Evolutionary conservation across 768 basidiomycete species (phyloP), one percentile per base, ranked within the genome.

Genomic region (Podaxis pistillaris): DNA sequence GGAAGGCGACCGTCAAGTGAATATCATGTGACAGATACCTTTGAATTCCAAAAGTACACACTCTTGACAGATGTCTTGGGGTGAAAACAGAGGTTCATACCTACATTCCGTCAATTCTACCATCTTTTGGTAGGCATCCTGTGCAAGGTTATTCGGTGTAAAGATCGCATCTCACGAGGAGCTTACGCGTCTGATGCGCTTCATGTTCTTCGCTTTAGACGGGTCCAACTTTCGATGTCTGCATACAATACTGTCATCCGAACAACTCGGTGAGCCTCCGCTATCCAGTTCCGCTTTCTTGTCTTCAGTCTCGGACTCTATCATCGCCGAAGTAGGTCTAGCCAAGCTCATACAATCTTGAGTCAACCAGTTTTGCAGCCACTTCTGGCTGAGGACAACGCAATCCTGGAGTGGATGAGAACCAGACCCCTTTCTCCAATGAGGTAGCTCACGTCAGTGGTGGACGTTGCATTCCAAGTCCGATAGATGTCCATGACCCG

Each of bases 181-280:
- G 66, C 70, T 46, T 52, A 90, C 90, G 69, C 76, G 71, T 26
- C 76, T 80, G 46, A 95, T 81, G 54, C 87, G 81, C 69, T 93
- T 94, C 85, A 94, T 88, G 64, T 82, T 74, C 49, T 69, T 67
- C 3, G 82, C 80, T 69, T 84, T 87, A 24, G 66, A 67, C 11
- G 91, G 91, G 72, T 91, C 81, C 40, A 93, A 77, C 22, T 67
- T 71, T 3, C 81, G 81, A 70, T 95, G 93, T 19, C 66, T 66
- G 65, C 93, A 95, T 7, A 84, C 59, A 24, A 93, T 81, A 36
- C 84, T 82, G 7, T 74, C 68, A 47, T 75, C 66, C n/a, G 75
- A 65, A 44, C 80, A 77, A 17, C 72, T 64, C 47, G 67, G 56
- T 46, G 67, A 60, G 63, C 49, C 24, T 3, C 56, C 38, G 44